Evolutionary conservation across 352 stramenopile genomes (phyloP).

Genomic region (Pythium insidiosum): DNA sequence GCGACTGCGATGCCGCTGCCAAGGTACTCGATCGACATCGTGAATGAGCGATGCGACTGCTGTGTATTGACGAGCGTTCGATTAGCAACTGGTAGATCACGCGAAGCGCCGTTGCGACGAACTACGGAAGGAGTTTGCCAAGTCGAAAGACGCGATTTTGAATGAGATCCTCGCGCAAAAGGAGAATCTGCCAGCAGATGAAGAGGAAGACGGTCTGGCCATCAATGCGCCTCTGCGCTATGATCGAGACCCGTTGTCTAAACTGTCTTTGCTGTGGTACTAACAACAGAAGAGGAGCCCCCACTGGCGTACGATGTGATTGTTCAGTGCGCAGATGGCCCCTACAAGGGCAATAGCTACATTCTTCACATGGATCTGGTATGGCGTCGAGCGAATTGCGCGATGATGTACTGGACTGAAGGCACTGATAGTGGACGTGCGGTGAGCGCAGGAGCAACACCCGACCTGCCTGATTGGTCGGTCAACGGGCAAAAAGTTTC

Average conservation of each 20-base stretch:
- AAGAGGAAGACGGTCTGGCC: conserved; percentile 3
- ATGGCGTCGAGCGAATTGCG: no score
- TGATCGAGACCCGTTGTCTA: no score
- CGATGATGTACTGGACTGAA: no score
- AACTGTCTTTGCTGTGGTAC: not conserved
- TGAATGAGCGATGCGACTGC: not conserved
- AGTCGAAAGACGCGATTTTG: conserved; percentile 45
- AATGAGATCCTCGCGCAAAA: conserved; percentile 52
- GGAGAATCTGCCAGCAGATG: conserved; percentile 30
- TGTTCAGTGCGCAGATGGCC: conserved; percentile 40
- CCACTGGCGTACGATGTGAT: conserved; percentile 33
- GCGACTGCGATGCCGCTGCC: conserved; percentile 28
- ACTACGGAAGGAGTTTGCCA: conserved; percentile 38
- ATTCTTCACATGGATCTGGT: conserved; percentile 53
- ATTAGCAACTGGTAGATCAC: conserved; percentile 54
- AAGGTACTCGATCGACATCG: conserved; percentile 17
- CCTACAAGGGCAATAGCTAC: conserved; percentile 54
- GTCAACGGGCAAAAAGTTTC: conserved; percentile 77
- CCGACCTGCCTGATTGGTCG: conserved; percentile 60
- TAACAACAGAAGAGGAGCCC: conserved; percentile 2
- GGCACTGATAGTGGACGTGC: no score
- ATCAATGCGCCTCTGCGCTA: no score
- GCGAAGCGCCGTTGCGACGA: conserved; percentile 33
- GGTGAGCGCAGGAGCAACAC: conserved; percentile 21
- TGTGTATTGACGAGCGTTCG: not conserved